Evolutionary conservation across 164 flowering plant genomes (phyloP), one percentile per base, ranked within the genome.

Genomic region (Vitis labrusca): DNA sequence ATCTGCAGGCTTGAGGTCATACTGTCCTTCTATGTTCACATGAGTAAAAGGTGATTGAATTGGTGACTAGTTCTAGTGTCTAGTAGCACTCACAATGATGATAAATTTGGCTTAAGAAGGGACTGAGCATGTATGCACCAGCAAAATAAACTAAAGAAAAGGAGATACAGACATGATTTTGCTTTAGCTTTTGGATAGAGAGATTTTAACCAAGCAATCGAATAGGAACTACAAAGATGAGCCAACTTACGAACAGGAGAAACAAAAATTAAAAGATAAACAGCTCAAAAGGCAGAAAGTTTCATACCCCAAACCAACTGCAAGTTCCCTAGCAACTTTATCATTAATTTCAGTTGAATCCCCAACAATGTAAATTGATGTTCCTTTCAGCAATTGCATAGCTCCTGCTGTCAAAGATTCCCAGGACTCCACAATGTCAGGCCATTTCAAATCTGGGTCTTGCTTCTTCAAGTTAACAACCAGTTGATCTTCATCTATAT

Each of bases 381-480:
- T 78, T 61, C 98, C 99, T 83, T 88, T 90, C 12, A 96, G 76
- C 61, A 93, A 87, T 63, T 87, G 96, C 49, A 23, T 47, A 66
- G 88, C 80, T 51, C 91, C 99, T 27, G 73, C 67, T 13, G 92
- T 75, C 70, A 96, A 84, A 32, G 99, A 93, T 71, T 88, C 93
- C 99, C 98, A 96, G 5, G 97, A 85, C 77, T 96, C 99, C 78
- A 84, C 69, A 64, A 93, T 84, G 62, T 93, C 98, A 61, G 97
- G 98, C 99, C 99, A 96, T 77, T 89, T 89, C 73, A 96, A 70
- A 54, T 90, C 91, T 3, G 84, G 78, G 70, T 96, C 97, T 57
- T 83, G 89, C 82, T 96, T 96, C 78, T 91, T 91, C 83, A 96
- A 76, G 82, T 81, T 96, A 57, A 96, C 76, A 10, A 96, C 97